Percentiles rank a stretch among this genome's conserved stretches.
These are phyloP conservation scores for Actinomucor elegans DNA, from an alignment of 371 early-diverging fungal species.

Conservation along the genomic window DNA sequence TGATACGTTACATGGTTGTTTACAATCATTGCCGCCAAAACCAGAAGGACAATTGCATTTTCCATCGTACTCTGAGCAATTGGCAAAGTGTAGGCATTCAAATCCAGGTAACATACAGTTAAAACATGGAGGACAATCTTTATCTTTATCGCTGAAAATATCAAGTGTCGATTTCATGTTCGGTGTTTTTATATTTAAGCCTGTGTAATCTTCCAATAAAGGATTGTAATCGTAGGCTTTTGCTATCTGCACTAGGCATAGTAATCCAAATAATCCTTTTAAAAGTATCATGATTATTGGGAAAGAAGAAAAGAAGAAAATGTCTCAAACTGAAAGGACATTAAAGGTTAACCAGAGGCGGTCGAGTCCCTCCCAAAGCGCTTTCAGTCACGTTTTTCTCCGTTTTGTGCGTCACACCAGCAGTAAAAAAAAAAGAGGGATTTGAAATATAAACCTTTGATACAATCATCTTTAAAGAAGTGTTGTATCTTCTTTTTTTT, in stretches of 20 bases:
- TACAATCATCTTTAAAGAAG: no score
- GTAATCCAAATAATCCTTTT: not conserved
- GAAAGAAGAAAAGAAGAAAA: no score
- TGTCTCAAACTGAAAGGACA: no score
- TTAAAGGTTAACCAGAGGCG: no score
- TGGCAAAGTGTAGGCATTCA: slow-evolving; percentile 78
- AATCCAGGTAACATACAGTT: slow-evolving; percentile 77
- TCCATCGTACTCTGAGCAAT: slow-evolving; percentile 77
- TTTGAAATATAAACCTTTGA: no score
- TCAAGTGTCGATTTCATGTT: slow-evolving; percentile 7
- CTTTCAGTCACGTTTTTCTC: no score
- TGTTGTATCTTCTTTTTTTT: no score
- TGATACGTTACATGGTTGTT: slow-evolving; percentile 59
- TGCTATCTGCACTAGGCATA: not conserved
- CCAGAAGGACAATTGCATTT: slow-evolving; percentile 85
- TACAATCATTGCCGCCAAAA: slow-evolving; percentile 90
- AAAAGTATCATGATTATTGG: no score
- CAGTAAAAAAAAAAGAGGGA: no score
- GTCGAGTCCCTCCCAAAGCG: no score
- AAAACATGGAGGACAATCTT: slow-evolving; percentile 83
- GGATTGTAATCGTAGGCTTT: not conserved
- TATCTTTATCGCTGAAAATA: not conserved
- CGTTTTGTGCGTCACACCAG: no score
- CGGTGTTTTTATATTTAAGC: no score
- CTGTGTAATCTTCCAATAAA: not conserved